Conservation (phyloP, 345 rosid genomes). For the Turnera subulata region DNA sequence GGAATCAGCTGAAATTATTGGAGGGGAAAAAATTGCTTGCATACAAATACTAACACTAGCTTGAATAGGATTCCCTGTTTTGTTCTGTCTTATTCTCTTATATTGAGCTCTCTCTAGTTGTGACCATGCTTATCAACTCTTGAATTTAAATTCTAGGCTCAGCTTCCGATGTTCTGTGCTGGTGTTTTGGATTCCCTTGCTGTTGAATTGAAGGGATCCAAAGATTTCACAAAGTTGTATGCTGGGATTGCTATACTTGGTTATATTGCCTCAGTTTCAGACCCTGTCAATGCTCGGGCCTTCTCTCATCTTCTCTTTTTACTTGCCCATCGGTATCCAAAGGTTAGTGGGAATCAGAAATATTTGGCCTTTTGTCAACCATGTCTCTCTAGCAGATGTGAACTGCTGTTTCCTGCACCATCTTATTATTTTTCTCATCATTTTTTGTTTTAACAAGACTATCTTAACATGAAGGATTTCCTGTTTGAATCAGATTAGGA, state of each 20-base stretch:
- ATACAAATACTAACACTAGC: not conserved
- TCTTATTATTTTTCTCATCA: too few species aligned
- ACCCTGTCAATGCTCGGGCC: conserved; percentile 48
- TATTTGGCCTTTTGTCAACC: not conserved
- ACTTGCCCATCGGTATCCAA: conserved; percentile 79
- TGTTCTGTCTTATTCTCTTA: not conserved
- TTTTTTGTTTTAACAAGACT: too few species aligned
- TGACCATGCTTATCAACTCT: not conserved
- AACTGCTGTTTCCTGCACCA: not conserved
- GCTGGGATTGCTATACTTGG: conserved; percentile 77
- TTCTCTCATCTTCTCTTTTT: conserved; percentile 60
- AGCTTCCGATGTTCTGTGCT: conserved; percentile 43
- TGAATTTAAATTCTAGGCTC: conserved; percentile 40
- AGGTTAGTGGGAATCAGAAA: conserved; percentile 36
- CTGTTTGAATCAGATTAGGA: conserved; percentile 51
- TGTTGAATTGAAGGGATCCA: conserved; percentile 62
- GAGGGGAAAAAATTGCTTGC: too few species aligned
- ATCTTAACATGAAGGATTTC: not conserved
- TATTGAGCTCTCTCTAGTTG: not conserved
- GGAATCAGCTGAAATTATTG: too few species aligned
- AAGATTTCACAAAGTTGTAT: conserved; percentile 69
- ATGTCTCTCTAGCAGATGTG: not conserved
- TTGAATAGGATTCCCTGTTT: not conserved
- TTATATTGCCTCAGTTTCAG: conserved; percentile 57
- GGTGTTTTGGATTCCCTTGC: conserved; percentile 64